A percentile compares a stretch with the other conserved stretches of the same genome.
These are phyloP conservation scores for Physcia stellaris DNA, from an alignment of 495 filamentous ascomycete genomes.

Conservation along the genomic window DNA sequence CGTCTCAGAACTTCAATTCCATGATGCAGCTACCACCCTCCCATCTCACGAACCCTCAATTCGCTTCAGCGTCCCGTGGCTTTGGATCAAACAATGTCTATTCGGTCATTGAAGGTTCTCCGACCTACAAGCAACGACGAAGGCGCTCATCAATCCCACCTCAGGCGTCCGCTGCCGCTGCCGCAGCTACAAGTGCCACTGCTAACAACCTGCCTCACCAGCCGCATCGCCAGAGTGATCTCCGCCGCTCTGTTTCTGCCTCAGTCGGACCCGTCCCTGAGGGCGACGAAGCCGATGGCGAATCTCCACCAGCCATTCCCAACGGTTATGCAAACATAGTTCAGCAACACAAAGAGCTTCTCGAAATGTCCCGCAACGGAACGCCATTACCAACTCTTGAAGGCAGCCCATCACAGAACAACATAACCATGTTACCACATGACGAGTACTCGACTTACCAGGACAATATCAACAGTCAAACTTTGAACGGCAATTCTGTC, in stretches of 20 bases:
- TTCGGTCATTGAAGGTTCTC: slow-evolving; percentile 93
- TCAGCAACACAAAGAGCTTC: slow-evolving; percentile 63
- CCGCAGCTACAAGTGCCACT: slow-evolving; percentile 34
- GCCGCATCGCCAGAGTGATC: slow-evolving; percentile 66
- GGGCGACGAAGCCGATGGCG: slow-evolving; percentile 54
- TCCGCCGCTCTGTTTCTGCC: slow-evolving; percentile 80
- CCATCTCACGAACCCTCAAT: slow-evolving; percentile 65
- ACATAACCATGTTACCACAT: slow-evolving; percentile 41
- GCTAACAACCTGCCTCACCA: slow-evolving; percentile 38
- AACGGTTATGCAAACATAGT: slow-evolving; percentile 46
- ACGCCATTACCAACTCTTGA: slow-evolving; percentile 77
- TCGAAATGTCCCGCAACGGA: slow-evolving; percentile 74
- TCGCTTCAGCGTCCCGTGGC: slow-evolving; percentile 48
- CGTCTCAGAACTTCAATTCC: slow-evolving; percentile 44
- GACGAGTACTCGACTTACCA: slow-evolving; percentile 55
- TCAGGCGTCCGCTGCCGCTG: slow-evolving; percentile 48
- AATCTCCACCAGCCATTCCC: slow-evolving; percentile 53
- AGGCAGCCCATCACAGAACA: slow-evolving; percentile 58
- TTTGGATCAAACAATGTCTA: slow-evolving; percentile 72
- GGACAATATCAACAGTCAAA: slow-evolving; percentile 44
- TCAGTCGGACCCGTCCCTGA: slow-evolving; percentile 76
- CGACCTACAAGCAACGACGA: slow-evolving; percentile 94
- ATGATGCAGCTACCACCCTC: slow-evolving; percentile 89
- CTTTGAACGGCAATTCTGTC: slow-evolving; percentile 40
- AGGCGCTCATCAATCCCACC: slow-evolving; percentile 84